phyloP scores from a whole-genome alignment of 306 rosid species.

The Quillaja saponaria region DNA sequence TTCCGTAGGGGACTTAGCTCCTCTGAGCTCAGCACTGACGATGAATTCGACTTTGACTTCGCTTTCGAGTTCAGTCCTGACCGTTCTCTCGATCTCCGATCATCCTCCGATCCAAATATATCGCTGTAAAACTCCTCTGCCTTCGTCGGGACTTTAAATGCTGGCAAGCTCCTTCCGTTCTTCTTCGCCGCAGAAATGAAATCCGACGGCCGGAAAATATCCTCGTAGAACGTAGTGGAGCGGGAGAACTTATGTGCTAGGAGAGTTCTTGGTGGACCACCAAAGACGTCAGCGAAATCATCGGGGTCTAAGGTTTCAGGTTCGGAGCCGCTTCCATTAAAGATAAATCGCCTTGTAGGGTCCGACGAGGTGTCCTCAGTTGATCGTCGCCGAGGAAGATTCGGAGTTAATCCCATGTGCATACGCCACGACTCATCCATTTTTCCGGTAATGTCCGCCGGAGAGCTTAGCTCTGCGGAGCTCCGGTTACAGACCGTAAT shows the following conservation, averaged over 20 bases:
- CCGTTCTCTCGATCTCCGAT: slow-evolving; percentile 72
- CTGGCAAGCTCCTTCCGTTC: slow-evolving; percentile 54
- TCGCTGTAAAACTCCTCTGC: slow-evolving; percentile 63
- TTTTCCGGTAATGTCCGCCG: slow-evolving; percentile 22
- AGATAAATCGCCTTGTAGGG: slow-evolving; percentile 24
- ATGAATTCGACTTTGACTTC: slow-evolving; percentile 63
- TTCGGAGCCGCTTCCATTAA: slow-evolving; percentile 25
- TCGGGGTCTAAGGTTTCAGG: slow-evolving; percentile 39
- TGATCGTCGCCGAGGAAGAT: slow-evolving; percentile 56
- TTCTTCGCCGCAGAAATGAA: slow-evolving; percentile 28
- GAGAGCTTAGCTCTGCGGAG: background rate
- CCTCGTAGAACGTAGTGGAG: slow-evolving; percentile 50
- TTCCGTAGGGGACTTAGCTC: slow-evolving; percentile 72
- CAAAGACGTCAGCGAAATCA: slow-evolving; percentile 79
- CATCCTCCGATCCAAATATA: slow-evolving; percentile 45
- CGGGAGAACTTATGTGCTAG: slow-evolving; percentile 49
- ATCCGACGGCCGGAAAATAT: slow-evolving; percentile 52
- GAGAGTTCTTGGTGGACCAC: slow-evolving; percentile 79
- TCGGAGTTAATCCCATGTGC: slow-evolving; percentile 46
- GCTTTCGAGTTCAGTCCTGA: slow-evolving; percentile 67
- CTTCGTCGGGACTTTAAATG: slow-evolving; percentile 64
- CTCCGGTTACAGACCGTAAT: slow-evolving; percentile 16
- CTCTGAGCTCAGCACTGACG: slow-evolving; percentile 87
- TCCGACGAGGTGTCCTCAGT: slow-evolving; percentile 36
- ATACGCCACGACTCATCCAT: slow-evolving; percentile 73